Conservation (phyloP, 495 filamentous ascomycete species). For the Amniculicola lignicola region DNA sequence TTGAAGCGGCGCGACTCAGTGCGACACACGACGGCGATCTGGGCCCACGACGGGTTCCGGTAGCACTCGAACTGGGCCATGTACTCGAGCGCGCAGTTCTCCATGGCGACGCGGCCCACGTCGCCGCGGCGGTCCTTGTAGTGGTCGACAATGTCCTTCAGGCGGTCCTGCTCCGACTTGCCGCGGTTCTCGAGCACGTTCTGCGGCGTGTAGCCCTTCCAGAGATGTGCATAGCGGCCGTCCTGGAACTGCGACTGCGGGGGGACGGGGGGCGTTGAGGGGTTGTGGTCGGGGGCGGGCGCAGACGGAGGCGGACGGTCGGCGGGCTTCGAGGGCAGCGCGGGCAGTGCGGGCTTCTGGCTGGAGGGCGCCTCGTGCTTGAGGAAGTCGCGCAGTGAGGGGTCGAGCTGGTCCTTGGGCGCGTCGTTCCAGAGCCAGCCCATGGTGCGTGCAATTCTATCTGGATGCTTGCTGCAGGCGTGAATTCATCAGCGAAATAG, state of each 20-base stretch:
- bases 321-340: conserved; percentile 17
- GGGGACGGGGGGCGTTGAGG: conserved; percentile 38
- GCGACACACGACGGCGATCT: conserved; percentile 69
- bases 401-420: conserved; percentile 24
- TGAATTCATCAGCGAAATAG: neutral
- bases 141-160: conserved; percentile 71
- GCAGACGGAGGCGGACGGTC: neutral
- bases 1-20: conserved; percentile 67
- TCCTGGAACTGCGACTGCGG: conserved; percentile 64
- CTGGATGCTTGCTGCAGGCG: neutral
- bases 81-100: conserved; percentile 91
- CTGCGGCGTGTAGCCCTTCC: conserved; percentile 78
- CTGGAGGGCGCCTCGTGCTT: conserved; percentile 17
- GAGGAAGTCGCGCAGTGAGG: conserved; percentile 28
- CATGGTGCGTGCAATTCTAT: conserved; percentile 6
- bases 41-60: conserved; percentile 56
- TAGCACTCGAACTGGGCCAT: conserved; percentile 73
- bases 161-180: conserved; percentile 69
- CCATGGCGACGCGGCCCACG: conserved; percentile 78
- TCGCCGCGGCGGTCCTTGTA: conserved; percentile 76
- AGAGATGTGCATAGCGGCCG: conserved; percentile 90
- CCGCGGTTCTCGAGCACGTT: conserved; percentile 57
- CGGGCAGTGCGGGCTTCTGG: neutral
- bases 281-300: neutral
- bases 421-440: conserved; percentile 26